phyloP scores from a whole-genome alignment of 208 protist genomes.

The Acanthamoeba castellanii region DNA sequence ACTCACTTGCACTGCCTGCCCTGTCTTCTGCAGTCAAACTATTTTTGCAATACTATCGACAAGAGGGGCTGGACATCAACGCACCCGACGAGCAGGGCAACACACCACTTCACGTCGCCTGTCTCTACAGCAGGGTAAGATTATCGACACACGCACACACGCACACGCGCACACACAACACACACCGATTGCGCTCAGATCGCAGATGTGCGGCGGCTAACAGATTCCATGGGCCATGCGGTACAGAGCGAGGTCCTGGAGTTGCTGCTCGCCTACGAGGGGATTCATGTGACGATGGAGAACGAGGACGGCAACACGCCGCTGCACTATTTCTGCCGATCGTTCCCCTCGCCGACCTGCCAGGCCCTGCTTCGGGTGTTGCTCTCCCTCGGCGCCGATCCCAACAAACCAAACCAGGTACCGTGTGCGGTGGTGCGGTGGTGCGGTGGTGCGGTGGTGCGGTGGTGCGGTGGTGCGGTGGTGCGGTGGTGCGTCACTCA shows the following conservation, averaged over 20 bases:
- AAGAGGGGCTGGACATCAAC: slow-evolving; percentile 30
- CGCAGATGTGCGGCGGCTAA: too few species aligned
- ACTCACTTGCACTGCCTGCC: too few species aligned
- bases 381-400: slow-evolving; percentile 77
- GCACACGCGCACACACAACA: too few species aligned
- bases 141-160: neutral
- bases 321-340: slow-evolving; percentile 83
- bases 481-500: neutral
- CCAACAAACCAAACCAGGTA: slow-evolving; percentile 78
- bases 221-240: neutral
- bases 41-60: slow-evolving; percentile 2
- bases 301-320: slow-evolving; percentile 82
- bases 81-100: neutral
- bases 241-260: slow-evolving; percentile 74
- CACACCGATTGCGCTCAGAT: too few species aligned
- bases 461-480: neutral
- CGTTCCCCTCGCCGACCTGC: slow-evolving; percentile 78
- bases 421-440: neutral
- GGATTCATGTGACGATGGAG: slow-evolving; percentile 74
- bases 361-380: slow-evolving; percentile 76
- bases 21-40: neutral
- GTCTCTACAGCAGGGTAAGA: neutral
- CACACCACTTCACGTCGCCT: slow-evolving; percentile 31
- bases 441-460: neutral
- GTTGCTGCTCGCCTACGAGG: slow-evolving; percentile 65